Conservation (phyloP, 2,329 filamentous ascomycete species). For the Fusarium falciforme region DNA sequence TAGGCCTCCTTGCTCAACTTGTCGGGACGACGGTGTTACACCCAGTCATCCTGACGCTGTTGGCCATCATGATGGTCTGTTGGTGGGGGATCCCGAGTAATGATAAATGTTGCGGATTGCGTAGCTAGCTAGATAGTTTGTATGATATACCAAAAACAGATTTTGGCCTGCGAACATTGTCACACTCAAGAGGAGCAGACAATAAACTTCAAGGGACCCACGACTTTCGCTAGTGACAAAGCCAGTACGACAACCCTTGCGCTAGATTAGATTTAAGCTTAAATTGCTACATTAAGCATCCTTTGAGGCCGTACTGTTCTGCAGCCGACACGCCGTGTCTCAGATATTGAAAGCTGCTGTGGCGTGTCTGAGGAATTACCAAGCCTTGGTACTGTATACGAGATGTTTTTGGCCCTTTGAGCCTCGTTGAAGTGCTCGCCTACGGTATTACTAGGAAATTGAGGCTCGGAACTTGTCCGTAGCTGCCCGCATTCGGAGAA, state of each 20-base stretch:
- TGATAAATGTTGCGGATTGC: not conserved
- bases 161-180: not conserved
- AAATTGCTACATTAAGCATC: rapidly evolving
- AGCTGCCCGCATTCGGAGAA: not conserved
- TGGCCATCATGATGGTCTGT: not conserved
- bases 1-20: not conserved
- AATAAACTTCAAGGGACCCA: not conserved
- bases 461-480: not conserved
- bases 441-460: not conserved
- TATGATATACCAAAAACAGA: not conserved
- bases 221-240: not conserved
- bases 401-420: not conserved
- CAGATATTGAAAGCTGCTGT: not conserved
- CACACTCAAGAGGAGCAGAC: not conserved
- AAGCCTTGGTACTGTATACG: too few species aligned
- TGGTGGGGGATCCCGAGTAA: not conserved
- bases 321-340: not conserved
- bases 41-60: not conserved
- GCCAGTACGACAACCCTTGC: not conserved
- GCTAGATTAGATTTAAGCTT: not conserved
- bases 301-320: rapidly evolving
- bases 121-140: not conserved
- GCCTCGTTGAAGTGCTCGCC: not conserved
- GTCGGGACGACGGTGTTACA: not conserved
- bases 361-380: not conserved